These are phyloP conservation scores for Apiotrichum gamsii DNA, from an alignment of 1,284 basidiomycete genomes.

Conservation along the genomic window DNA sequence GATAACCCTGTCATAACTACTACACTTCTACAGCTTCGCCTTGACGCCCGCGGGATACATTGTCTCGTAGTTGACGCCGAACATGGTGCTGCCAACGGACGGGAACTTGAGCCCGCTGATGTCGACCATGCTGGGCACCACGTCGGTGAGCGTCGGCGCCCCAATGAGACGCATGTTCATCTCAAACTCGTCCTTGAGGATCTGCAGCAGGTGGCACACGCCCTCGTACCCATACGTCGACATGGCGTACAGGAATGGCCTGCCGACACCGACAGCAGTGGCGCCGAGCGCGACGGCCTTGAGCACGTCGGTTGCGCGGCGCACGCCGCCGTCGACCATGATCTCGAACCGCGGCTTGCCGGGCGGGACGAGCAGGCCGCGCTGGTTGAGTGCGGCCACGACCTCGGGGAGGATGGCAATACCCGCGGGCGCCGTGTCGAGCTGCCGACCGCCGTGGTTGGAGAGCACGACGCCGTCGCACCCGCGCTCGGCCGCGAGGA, in stretches of 20 bases:
- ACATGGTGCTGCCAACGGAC: slow-evolving; percentile 66
- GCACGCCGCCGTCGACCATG: slow-evolving; percentile 86
- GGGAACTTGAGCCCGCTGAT: slow-evolving; percentile 54
- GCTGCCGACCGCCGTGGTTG: slow-evolving; percentile 61
- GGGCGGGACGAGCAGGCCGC: slow-evolving; percentile 51
- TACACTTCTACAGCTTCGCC: slow-evolving; percentile 16
- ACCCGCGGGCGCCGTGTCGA: slow-evolving; percentile 85
- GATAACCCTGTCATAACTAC: too few relatives aligned
- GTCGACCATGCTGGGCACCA: slow-evolving; percentile 84
- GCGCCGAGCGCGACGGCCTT: slow-evolving; percentile 91
- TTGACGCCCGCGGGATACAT: slow-evolving; percentile 18
- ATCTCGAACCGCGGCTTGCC: slow-evolving; percentile 63
- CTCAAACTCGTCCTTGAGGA: slow-evolving; percentile 83
- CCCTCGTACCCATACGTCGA: slow-evolving; percentile 78
- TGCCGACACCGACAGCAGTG: slow-evolving; percentile 63
- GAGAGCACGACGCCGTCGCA: slow-evolving; percentile 72
- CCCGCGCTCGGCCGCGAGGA: slow-evolving; percentile 77
- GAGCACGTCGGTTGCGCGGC: slow-evolving; percentile 82
- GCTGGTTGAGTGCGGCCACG: slow-evolving; percentile 63
- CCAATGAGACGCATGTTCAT: slow-evolving; percentile 88
- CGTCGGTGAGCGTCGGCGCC: slow-evolving; percentile 66
- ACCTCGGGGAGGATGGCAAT: slow-evolving; percentile 87
- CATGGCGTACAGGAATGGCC: slow-evolving; percentile 85
- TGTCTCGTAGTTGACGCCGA: slow-evolving; percentile 58
- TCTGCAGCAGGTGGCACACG: slow-evolving; percentile 67